phyloP scores from a whole-genome alignment of 2,329 filamentous ascomycete genomes.

The Akanthomyces muscarius region DNA sequence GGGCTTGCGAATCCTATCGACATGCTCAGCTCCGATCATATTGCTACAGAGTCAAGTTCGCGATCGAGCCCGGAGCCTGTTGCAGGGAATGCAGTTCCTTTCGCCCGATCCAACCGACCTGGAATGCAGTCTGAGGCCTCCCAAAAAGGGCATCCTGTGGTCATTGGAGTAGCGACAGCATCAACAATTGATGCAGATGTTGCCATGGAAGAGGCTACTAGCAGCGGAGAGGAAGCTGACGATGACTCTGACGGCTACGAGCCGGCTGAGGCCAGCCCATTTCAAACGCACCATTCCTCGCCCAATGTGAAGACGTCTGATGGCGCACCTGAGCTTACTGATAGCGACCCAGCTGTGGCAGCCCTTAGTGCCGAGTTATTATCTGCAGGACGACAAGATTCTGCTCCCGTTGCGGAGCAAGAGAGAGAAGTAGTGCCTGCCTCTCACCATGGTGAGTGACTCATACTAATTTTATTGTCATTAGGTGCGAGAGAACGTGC shows the following conservation, averaged over 20 bases:
- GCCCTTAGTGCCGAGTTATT: slow-evolving; percentile 25
- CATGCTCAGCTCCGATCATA: slow-evolving; percentile 13
- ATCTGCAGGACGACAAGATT: slow-evolving; percentile 27
- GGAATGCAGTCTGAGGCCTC: neutral
- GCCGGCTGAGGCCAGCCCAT: slow-evolving; percentile 42
- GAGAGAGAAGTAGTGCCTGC: slow-evolving; percentile 39
- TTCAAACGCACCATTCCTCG: slow-evolving; percentile 19
- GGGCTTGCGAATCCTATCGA: neutral
- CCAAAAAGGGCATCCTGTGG: neutral
- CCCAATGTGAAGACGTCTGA: neutral
- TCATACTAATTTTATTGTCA: neutral
- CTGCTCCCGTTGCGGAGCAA: slow-evolving; percentile 23
- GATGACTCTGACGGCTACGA: slow-evolving; percentile 51
- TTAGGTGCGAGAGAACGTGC: neutral
- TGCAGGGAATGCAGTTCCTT: neutral
- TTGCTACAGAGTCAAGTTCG: slow-evolving; percentile 12
- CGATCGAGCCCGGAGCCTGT: neutral
- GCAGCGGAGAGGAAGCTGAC: slow-evolving; percentile 20
- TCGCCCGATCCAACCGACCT: neutral
- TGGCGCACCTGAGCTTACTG: neutral
- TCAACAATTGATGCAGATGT: slow-evolving; percentile 17
- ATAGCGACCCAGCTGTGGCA: slow-evolving; percentile 5
- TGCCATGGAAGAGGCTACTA: slow-evolving; percentile 18
- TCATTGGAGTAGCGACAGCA: neutral
- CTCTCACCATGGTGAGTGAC: slow-evolving; percentile 1